Percentiles rank a stretch among this genome's conserved stretches.
Evolutionary conservation across 345 rosid species (phyloP).

Genomic region (Melaleuca quinquenervia): DNA sequence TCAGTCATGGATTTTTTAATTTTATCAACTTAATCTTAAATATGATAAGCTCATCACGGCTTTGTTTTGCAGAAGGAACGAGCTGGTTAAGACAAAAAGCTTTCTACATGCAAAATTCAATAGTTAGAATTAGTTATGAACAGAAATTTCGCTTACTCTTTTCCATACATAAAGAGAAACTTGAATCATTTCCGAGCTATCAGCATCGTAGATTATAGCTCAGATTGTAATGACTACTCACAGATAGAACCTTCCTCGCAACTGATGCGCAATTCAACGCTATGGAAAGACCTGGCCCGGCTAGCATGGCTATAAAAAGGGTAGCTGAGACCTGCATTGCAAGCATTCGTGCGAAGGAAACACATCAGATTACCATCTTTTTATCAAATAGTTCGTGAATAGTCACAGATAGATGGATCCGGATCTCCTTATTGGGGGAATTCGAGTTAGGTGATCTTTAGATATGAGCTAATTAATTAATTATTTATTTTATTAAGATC

Average conservation of each 20-base stretch:
- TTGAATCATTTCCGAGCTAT: background rate
- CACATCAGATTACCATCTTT: background rate
- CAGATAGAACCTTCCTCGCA: slow-evolving; percentile 43
- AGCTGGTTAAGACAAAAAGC: slow-evolving; percentile 26
- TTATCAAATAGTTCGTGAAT: background rate
- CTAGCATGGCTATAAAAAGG: slow-evolving; percentile 51
- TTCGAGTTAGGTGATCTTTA: no score
- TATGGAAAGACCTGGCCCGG: slow-evolving; percentile 49
- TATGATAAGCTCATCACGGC: slow-evolving; percentile 37
- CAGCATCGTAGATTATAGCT: background rate
- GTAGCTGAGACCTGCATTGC: slow-evolving; percentile 47
- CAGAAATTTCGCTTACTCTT: background rate
- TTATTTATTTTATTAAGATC: no score
- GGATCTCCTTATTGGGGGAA: no score
- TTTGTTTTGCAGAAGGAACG: slow-evolving; percentile 35
- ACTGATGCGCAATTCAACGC: slow-evolving; percentile 55
- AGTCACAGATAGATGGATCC: background rate
- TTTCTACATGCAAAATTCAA: background rate
- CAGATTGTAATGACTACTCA: slow-evolving; percentile 1
- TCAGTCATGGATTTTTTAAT: no score
- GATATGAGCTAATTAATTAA: no score
- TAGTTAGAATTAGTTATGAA: background rate
- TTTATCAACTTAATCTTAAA: no score
- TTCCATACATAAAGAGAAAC: background rate
- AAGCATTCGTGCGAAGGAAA: background rate